Evolutionary conservation across 1,139 yeast genomes (phyloP).

Genomic region (Kodamaea ohmeri): DNA sequence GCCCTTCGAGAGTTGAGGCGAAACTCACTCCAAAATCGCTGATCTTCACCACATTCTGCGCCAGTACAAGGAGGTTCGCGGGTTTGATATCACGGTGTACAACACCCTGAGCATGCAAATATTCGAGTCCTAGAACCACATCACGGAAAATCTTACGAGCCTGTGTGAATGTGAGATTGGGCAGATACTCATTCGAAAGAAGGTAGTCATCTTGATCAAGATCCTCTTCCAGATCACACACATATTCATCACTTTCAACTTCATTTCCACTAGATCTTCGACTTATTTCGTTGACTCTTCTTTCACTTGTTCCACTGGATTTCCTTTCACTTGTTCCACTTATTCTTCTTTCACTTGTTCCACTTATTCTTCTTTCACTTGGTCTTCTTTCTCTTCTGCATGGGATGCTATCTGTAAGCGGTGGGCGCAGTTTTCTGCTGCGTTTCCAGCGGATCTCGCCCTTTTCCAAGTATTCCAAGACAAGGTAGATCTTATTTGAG

Average conservation of each 20-base stretch:
- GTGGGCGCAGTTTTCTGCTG: slow-evolving; percentile 14
- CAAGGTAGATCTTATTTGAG: slow-evolving; percentile 84
- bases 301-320: neutral
- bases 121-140: slow-evolving; percentile 86
- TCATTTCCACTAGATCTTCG: too few species aligned
- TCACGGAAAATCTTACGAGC: slow-evolving; percentile 77
- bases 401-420: slow-evolving; percentile 29
- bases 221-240: too few species aligned
- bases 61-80: slow-evolving; percentile 77
- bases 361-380: neutral
- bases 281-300: neutral
- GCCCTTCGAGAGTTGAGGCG: slow-evolving; percentile 58
- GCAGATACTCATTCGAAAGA: slow-evolving; percentile 45
- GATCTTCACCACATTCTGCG: slow-evolving; percentile 77
- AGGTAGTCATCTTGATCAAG: slow-evolving; percentile 31
- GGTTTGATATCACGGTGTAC: slow-evolving; percentile 98
- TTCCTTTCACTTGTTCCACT: neutral
- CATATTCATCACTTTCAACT: too few species aligned
- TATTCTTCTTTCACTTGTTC: neutral
- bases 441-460: slow-evolving; percentile 92
- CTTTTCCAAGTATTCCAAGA: slow-evolving; percentile 84
- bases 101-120: slow-evolving; percentile 88
- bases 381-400: slow-evolving; percentile 29
- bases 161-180: slow-evolving; percentile 62
- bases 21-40: slow-evolving; percentile 97